These are phyloP conservation scores for Citrus sp. DNA, from an alignment of 345 rosid genomes.

Conservation along the genomic window DNA sequence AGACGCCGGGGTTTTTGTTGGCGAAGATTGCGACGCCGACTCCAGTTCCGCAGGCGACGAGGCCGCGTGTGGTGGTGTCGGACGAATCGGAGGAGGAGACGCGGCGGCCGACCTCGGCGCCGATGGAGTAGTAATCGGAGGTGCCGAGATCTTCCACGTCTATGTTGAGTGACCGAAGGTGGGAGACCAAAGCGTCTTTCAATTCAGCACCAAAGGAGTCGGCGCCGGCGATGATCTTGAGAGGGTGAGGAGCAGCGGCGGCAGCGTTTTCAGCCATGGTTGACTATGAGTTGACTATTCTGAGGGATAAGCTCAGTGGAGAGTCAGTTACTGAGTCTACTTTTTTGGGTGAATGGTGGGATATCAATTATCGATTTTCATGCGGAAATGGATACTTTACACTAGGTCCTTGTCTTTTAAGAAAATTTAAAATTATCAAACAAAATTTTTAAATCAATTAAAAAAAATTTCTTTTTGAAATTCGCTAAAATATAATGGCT, in stretches of 20 bases:
- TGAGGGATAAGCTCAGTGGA: neutral
- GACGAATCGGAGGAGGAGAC: conserved; percentile 46
- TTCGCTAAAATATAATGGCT: too few relatives aligned
- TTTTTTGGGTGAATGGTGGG: fast-evolving
- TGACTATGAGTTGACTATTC: neutral
- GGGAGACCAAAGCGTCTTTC: conserved; percentile 62
- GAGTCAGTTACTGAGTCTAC: neutral
- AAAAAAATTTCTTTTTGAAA: too few relatives aligned
- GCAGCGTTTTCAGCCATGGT: conserved; percentile 2
- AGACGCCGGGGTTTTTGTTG: conserved; percentile 84
- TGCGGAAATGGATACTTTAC: neutral
- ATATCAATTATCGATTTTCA: neutral
- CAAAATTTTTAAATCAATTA: too few relatives aligned
- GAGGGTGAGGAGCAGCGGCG: conserved; percentile 20
- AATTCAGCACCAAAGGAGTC: conserved; percentile 62
- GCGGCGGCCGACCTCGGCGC: conserved; percentile 81
- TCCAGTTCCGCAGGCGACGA: conserved; percentile 79
- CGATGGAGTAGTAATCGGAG: conserved; percentile 70
- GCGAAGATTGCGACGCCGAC: conserved; percentile 83
- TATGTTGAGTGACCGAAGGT: conserved; percentile 72
- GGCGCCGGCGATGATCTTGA: conserved; percentile 63
- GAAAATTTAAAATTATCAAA: too few relatives aligned
- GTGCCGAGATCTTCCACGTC: conserved; percentile 84
- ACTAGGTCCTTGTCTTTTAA: neutral
- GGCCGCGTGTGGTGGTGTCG: conserved; percentile 46